A percentile compares a stretch with the other conserved stretches of the same genome.
Conservation (phyloP, 2,329 filamentous ascomycete species). For the Albifimbria verrucaria region DNA sequence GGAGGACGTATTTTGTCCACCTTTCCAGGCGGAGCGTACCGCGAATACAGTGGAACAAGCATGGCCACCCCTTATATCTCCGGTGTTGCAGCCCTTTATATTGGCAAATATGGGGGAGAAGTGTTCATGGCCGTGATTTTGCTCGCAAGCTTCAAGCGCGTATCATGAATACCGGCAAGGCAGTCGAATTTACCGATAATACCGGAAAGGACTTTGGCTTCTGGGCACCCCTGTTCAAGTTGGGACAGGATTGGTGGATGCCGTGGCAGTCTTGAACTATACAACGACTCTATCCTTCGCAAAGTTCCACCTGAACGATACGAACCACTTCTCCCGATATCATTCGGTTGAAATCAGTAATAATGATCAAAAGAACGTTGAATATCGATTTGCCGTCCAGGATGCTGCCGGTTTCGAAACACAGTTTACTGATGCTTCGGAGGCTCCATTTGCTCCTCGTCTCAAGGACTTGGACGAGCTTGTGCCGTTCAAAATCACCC, state of each 20-base stretch:
- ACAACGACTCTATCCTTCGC: constrained; percentile 32
- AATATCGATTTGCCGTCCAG: constrained; percentile 1
- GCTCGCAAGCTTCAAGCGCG: constrained; percentile 21
- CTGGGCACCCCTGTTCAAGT: constrained; percentile 32
- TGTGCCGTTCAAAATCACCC: neutral
- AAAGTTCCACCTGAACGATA: constrained; percentile 42
- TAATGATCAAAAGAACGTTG: neutral
- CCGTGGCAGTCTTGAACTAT: constrained; percentile 36
- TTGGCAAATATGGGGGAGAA: constrained; percentile 28
- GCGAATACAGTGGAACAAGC: constrained; percentile 42
- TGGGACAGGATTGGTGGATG: constrained; percentile 39
- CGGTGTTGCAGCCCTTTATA: constrained; percentile 35
- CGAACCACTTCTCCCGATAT: constrained; percentile 27
- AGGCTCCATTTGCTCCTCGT: neutral
- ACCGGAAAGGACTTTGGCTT: constrained; percentile 14
- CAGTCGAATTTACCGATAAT: constrained; percentile 19
- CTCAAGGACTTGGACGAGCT: constrained; percentile 1
- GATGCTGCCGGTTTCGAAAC: constrained; percentile 2
- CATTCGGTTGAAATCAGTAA: neutral
- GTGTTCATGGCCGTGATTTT: constrained; percentile 24
- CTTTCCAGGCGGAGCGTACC: constrained; percentile 28
- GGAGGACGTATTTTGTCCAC: constrained; percentile 39
- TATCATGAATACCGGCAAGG: constrained; percentile 29
- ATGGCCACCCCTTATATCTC: constrained; percentile 47
- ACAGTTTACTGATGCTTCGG: constrained; percentile 1